These are phyloP conservation scores for Collybia nuda DNA, from an alignment of 768 basidiomycete species.

Conservation along the genomic window DNA sequence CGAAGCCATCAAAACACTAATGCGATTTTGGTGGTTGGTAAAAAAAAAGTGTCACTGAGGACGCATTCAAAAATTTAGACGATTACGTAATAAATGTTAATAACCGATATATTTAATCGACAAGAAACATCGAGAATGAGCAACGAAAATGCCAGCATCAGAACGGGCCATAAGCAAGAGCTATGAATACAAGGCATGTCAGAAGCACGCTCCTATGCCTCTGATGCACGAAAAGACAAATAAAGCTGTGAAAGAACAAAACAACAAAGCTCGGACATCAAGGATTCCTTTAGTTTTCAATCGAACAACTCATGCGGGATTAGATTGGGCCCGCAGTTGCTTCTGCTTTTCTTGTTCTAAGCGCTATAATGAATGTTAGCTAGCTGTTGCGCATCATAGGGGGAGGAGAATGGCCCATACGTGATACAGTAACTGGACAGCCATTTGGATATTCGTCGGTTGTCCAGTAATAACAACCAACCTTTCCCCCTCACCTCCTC, in stretches of 20 bases:
- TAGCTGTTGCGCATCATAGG: background rate
- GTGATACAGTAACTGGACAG: constrained; percentile 87
- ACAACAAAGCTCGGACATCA: background rate
- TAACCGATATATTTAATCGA: background rate
- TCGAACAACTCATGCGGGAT: constrained; percentile 9
- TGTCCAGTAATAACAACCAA: constrained; percentile 97
- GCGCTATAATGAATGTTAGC: constrained; percentile 44
- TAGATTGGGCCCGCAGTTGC: constrained; percentile 49
- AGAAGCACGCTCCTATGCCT: constrained; percentile 1
- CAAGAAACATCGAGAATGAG: background rate
- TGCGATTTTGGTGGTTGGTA: background rate
- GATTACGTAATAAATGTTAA: constrained; percentile 8
- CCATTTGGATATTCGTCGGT: constrained; percentile 93
- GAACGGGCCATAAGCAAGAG: constrained; percentile 1
- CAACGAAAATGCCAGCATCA: background rate
- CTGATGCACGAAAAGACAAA: constrained; percentile 2
- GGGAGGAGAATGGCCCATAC: constrained; percentile 39
- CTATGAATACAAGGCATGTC: constrained; percentile 1
- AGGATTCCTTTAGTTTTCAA: constrained; percentile 4
- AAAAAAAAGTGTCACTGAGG: background rate
- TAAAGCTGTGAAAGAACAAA: constrained; percentile 20
- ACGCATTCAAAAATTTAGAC: constrained; percentile 7
- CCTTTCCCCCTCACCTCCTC: constrained; percentile 77
- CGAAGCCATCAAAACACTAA: constrained; percentile 51
- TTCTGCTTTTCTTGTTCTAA: constrained; percentile 91